Base-by-base conservation (phyloP, 345 rosid genomes). In the Clausena lansium region DNA sequence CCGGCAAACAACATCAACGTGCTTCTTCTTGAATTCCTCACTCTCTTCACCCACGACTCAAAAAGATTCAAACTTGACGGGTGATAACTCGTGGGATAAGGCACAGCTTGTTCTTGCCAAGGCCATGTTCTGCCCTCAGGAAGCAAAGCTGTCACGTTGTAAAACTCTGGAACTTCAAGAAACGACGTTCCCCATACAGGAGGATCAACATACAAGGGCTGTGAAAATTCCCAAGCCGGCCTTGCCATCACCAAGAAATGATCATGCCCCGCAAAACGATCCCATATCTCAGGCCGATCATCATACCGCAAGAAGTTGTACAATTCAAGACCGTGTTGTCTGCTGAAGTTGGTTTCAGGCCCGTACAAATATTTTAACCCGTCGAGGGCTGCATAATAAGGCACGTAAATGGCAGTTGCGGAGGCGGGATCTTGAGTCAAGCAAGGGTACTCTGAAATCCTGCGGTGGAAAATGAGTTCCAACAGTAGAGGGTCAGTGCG, bases 191-290 rank as follows among this genome's bases (percentile, higher is more conserved):
- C 99, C 99, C 99, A 93, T 4, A 92, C 45, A 0, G 97, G 97
- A 13, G 95, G 97, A 77, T 95, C 96, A 72, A 63, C 80, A 73
- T 87, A 76, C 70, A 85, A 75, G 17, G 93, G 83, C 83, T 93
- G 97, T 1, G 98, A 93, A 84, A 95, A 95, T 81, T 92, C 99
- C 98, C 95, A 96, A 67, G 97, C 98, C 41, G 98, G 98, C 10
- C 98, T 85, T 6, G 99, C 89, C 94, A 96, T 92, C 15, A 96
- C 87, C 62, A 92, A 81, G 80, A 96, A 92, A 85, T 96, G 99
- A 77, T 96, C 98, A 58, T 83, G 86, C 57, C 99, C 95, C 6
- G 75, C 64, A 45, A 77, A 73, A 4, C 89, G 87, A 35, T 80
- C 70, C 99, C 97, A 94, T 65, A 96, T 84, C 62, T 76, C 80